Base-by-base conservation (phyloP, 345 rosid species). In the Salix suchowensis region DNA sequence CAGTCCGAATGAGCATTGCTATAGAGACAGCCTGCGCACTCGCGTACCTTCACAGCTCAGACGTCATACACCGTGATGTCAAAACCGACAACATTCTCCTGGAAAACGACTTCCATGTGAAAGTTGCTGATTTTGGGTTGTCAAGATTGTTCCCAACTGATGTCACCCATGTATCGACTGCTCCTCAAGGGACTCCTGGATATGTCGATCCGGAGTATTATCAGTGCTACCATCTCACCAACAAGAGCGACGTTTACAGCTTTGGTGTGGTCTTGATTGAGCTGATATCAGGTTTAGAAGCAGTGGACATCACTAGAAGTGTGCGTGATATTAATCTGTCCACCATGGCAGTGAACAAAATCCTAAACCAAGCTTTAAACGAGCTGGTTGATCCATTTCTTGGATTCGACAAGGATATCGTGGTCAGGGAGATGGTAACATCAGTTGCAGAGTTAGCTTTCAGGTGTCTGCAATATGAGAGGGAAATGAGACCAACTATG, bases 131-230 rank as follows among this genome's bases (percentile, higher is more conserved):
- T 86, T 94, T 94, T 46, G 98, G 98, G 11, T 81, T 94, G n/a
- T 94, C 98, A 0, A 71, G 98, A 34, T 72, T 92, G 76, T 92
- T 91, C 75, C 97, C 97, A 0, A 84, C 2, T 11, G 87, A 91
- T 81, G 94, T 84, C 61, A 94, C 92, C 4, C 98, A 94, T 64
- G 89, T 94, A 4, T 94, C 98, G 6, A 94, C 98, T 0, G 95
- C 91, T 67, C 98, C 98, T 2, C 98, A 94, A 77, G 98, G 98
- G 62, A 94, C 98, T 1, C 98, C 97, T 0, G 98, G 98, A 37
- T 94, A 94, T 13, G 91, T 94, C 18, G 98, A 94, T 73, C 98
- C 98, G 1, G 94, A 91, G 74, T 92, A 94, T 28, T 87, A 89
- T 72, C 94, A 87, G 6, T 92, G 97, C 85, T 94, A 89, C 85